Base-by-base conservation (phyloP, 345 rosid species). In the Limnanthes douglasii region DNA sequence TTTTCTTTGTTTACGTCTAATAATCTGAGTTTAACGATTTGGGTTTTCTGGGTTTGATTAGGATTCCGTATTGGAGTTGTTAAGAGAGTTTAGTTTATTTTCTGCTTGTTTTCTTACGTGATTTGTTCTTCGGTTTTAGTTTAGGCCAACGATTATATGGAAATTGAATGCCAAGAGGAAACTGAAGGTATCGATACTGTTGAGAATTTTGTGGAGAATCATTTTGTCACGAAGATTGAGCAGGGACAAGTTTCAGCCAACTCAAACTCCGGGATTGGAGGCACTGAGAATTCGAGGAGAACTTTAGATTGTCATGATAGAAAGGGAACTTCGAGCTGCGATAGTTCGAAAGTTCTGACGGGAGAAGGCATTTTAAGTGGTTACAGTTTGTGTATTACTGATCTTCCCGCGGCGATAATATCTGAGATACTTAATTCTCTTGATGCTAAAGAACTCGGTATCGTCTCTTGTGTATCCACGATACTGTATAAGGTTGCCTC, bases 401-500 rank as follows among this genome's bases (percentile, higher is more conserved):
- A 88, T 43, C 85, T 88, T 37, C 95, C 97, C 30, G 64, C 70
- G 0, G 97, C 81, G 1, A 42, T 88, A 64, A 61, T 88, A 17
- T 75, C 76, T 38, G 90, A 83, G 48, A 78, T 88, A 41, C 66
- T 88, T 31, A 60, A 72, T 37, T 65, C 66, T 33, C 83, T 88
- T 26, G 93, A 73, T 39, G 86, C 97, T 2, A 76, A 73, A 54
- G 97, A 78, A 53, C 64, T 88, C 11, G 95, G 97, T 34, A 22
- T 83, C 24, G 86, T 88, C 31, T 88, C 90, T 0, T 88, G 97
- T 35, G 95, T 73, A 12, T 88, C 95, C 0, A 61, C 80, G 3
- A 21, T 50, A 56, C 64, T 83, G 16, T 66, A 73, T 48, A 69
- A 70, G 50, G 53, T 83, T 31, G 97, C 86, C 0, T 65, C 93